Conservation (phyloP, 164 flowering plant species). For the Magnolia kwangsiensis region DNA sequence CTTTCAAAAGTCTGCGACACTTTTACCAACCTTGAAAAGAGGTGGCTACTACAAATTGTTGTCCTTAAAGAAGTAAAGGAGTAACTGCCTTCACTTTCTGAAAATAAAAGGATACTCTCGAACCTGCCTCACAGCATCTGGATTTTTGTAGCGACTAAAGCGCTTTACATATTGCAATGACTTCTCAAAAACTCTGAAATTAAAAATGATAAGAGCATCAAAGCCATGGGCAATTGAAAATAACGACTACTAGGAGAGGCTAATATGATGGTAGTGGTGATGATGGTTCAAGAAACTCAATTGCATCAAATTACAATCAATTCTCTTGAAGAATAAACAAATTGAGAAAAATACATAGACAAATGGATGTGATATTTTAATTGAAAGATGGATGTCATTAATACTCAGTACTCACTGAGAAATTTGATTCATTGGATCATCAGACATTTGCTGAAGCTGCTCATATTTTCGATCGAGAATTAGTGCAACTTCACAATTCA, state of each 20-base stretch:
- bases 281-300: too few species aligned
- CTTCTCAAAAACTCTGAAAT: constrained; percentile 87
- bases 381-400: background rate
- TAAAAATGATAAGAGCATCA: background rate
- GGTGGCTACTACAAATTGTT: background rate
- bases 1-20: too few species aligned
- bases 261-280: background rate
- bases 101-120: too few species aligned
- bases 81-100: too few species aligned
- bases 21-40: background rate
- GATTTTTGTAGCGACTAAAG: too few species aligned
- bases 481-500: constrained; percentile 95
- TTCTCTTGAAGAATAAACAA: too few species aligned
- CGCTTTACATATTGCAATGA: constrained; percentile 97
- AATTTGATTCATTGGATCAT: constrained; percentile 82
- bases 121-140: too few species aligned
- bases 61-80: constrained; percentile 11
- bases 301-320: background rate
- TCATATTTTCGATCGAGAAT: constrained; percentile 90
- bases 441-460: constrained; percentile 86
- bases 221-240: background rate
- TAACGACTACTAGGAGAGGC: background rate
- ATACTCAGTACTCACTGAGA: constrained; percentile 97
- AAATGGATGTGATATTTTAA: background rate
- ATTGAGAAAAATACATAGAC: background rate